These are phyloP conservation scores for Didymella exigua DNA, from an alignment of 2,329 filamentous ascomycete species.

Conservation along the genomic window DNA sequence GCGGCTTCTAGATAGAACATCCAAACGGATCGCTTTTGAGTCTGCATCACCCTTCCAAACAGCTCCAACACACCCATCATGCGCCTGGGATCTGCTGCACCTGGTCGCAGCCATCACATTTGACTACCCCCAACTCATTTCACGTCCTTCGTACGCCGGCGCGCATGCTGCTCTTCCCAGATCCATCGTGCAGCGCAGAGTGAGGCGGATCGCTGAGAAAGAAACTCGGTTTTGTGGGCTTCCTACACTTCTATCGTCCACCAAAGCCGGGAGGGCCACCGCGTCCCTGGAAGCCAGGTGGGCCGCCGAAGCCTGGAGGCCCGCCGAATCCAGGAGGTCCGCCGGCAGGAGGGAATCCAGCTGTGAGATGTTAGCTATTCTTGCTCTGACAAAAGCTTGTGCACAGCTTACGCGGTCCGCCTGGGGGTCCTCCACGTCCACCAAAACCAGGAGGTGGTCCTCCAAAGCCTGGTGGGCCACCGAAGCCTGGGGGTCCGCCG, in stretches of 20 bases:
- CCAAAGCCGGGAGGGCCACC: slow-evolving; percentile 40
- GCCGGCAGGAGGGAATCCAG: slow-evolving; percentile 54
- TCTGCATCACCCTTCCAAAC: background rate
- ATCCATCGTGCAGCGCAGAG: background rate
- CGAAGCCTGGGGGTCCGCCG: slow-evolving; percentile 51
- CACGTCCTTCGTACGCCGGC: background rate
- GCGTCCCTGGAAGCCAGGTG: slow-evolving; percentile 28
- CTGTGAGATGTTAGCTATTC: slow-evolving; percentile 32
- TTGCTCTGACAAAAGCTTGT: background rate
- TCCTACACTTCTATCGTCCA: slow-evolving; percentile 25
- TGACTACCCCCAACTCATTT: background rate
- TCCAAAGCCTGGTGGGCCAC: slow-evolving; percentile 46
- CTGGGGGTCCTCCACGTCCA: slow-evolving; percentile 48
- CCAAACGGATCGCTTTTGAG: slow-evolving; percentile 8
- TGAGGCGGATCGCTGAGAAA: background rate
- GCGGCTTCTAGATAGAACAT: slow-evolving; percentile 5
- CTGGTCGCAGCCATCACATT: background rate
- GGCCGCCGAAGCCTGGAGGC: slow-evolving; percentile 55
- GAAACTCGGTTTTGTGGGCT: background rate
- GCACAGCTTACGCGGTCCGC: slow-evolving; percentile 43
- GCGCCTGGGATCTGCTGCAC: background rate
- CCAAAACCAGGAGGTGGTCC: slow-evolving; percentile 47
- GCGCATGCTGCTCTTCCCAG: background rate
- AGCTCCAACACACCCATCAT: background rate
- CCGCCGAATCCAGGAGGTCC: slow-evolving; percentile 55